Evolutionary conservation across 371 early-diverging fungal species (phyloP).

Genomic region (Mucor indicus): DNA sequence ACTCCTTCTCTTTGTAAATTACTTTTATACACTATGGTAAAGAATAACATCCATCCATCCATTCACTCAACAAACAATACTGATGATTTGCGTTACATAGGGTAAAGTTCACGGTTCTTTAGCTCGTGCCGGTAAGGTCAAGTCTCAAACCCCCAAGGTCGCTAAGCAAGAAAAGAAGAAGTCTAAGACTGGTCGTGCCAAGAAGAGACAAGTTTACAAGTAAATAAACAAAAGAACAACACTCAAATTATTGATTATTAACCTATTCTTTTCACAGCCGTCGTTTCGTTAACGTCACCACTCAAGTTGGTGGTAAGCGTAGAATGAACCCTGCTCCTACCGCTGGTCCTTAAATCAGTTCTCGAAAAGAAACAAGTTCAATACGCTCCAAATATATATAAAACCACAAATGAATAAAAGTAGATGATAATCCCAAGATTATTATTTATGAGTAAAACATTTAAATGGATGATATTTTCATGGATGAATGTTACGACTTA

Average conservation of each 20-base stretch:
- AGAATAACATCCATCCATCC: slow-evolving; percentile 7
- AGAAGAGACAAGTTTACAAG: slow-evolving; percentile 94
- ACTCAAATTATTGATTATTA: too few species aligned
- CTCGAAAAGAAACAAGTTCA: too few species aligned
- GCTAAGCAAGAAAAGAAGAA: slow-evolving; percentile 97
- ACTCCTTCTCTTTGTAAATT: slow-evolving; percentile 20
- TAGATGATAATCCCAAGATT: too few species aligned
- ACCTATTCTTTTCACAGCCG: slow-evolving; percentile 49
- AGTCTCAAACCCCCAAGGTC: slow-evolving; percentile 99
- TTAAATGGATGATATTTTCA: too few species aligned
- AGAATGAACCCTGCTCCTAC: slow-evolving; percentile 77
- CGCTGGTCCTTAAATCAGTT: slow-evolving; percentile 45
- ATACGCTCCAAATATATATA: too few species aligned
- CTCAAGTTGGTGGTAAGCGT: slow-evolving; percentile 85
- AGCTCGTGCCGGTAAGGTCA: slow-evolving; percentile 99
- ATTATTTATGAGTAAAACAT: too few species aligned
- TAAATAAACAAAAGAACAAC: too few species aligned
- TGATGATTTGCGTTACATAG: too few species aligned
- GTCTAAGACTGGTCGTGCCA: slow-evolving; percentile 93
- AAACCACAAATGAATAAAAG: too few species aligned
- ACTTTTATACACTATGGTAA: slow-evolving; percentile 30
- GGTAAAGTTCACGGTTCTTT: slow-evolving; percentile 99
- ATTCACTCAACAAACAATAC: too few species aligned
- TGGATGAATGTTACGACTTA: too few species aligned
- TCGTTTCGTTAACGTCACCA: slow-evolving; percentile 94